Evolutionary conservation across 2,329 filamentous ascomycete genomes (phyloP), one percentile per base, ranked within the genome.

Genomic region (Stemphylium lycopersici): DNA sequence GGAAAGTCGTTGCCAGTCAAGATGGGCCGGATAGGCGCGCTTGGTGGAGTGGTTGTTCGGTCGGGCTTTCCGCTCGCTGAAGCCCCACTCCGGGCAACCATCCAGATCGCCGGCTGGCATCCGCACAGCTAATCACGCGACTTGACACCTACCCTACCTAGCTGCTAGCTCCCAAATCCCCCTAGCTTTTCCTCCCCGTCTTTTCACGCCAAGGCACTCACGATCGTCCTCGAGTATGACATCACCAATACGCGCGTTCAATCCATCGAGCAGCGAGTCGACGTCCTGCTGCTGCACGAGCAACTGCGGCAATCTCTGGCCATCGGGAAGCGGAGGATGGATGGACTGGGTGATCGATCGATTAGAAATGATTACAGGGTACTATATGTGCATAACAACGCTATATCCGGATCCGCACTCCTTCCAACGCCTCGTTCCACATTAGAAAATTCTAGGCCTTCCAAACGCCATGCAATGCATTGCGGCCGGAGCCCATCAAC

Each of bases 21-120:
- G 55, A 57, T 59, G 61, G 59, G 53, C 59, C 54, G 56, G 56
- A 52, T 52, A 54, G 48, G 56, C 56, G 58, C 55, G 52, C 54
- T 44, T 42, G 44, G 57, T 59, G 58, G 52, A 55, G 56, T 47
- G 54, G 48, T 43, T 38, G 45, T 48, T 54, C 48, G 49, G 24
- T 50, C 49, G 43, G 52, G 34, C 52, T 50, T 53, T 58, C 54
- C 59, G 58, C 42, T 54, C 47, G 50, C 48, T 50, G 47, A 42
- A 54, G 55, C 60, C 58, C 59, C 59, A 61, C 59, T 50, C 38
- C 32, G 29, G 32, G 41, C 42, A 55, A 38, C 48, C 46, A 39
- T 50, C 32, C 20, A 43, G 39, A 45, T 48, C 50, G 20, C 38
- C 50, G 46, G 37, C 45, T 51, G 41, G 16, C 22, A 26, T 39